These are phyloP conservation scores for Melampsora occidentalis DNA, from an alignment of 1,284 basidiomycete species.

Conservation along the genomic window DNA sequence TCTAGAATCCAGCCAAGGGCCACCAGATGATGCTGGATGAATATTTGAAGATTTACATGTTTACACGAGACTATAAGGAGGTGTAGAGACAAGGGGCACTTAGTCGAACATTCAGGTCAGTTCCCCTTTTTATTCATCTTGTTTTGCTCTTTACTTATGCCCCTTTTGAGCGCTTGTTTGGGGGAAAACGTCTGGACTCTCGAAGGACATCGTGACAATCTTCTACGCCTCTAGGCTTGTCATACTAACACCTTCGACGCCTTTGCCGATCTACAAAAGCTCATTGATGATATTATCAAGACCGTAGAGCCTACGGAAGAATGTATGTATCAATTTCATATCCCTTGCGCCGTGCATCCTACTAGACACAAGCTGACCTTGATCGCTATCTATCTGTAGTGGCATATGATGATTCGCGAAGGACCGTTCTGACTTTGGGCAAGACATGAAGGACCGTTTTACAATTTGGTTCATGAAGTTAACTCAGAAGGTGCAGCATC, in stretches of 20 bases:
- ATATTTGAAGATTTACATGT: constrained; percentile 83
- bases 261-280: constrained; percentile 83
- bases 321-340: constrained; percentile 59
- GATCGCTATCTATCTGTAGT: constrained; percentile 57
- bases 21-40: constrained; percentile 89
- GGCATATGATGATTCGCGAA: constrained; percentile 74
- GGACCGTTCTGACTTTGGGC: constrained; percentile 89
- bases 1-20: constrained; percentile 82
- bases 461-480: constrained; percentile 96
- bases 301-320: constrained; percentile 91
- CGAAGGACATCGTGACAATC: constrained; percentile 98
- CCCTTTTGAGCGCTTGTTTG: constrained; percentile 51
- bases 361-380: background rate
- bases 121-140: constrained; percentile 16
- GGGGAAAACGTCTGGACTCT: constrained; percentile 88
- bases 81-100: constrained; percentile 82
- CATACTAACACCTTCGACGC: constrained; percentile 94
- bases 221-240: constrained; percentile 97
- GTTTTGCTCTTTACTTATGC: background rate
- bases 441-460: constrained; percentile 92
- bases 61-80: constrained; percentile 69
- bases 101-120: constrained; percentile 87
- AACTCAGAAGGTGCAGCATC: constrained; percentile 93
- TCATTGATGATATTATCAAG: constrained; percentile 90
- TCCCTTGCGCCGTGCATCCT: constrained; percentile 15